Conservation (phyloP, 2,329 filamentous ascomycete species). For the Aschersonia sp. region DNA sequence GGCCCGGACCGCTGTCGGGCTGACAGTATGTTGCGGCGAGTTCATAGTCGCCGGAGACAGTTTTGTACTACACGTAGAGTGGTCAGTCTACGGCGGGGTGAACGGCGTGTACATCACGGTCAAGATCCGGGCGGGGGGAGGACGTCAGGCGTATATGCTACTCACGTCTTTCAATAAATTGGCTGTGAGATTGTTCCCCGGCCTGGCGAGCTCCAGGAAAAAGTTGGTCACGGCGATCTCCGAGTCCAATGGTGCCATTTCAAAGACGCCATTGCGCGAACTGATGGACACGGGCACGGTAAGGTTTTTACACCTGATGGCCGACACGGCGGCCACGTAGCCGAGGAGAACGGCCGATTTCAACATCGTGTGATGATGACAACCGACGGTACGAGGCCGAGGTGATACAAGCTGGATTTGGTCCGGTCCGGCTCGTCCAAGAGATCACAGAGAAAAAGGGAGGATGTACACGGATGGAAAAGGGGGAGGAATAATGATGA, state of each 20-base stretch:
- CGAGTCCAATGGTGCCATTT: conserved; percentile 27
- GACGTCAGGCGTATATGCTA: not conserved
- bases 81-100: too few species aligned
- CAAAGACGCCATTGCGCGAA: conserved; percentile 38
- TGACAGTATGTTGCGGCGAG: conserved; percentile 48
- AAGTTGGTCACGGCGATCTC: conserved; percentile 45
- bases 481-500: too few species aligned
- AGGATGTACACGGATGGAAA: too few species aligned
- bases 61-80: conserved; percentile 23
- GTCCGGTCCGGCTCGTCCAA: too few species aligned
- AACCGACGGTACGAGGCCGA: not conserved
- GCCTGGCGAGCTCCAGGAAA: conserved; percentile 30
- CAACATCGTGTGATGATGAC: too few species aligned
- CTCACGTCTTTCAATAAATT: conserved; percentile 28
- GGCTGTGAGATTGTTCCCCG: conserved; percentile 34
- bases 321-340: conserved; percentile 14
- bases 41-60: conserved; percentile 36
- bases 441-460: too few species aligned
- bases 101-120: too few species aligned
- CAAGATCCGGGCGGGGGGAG: not conserved
- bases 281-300: conserved; percentile 40
- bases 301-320: conserved; percentile 30
- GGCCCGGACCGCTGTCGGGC: conserved; percentile 29
- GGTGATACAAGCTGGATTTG: conserved; percentile 8
- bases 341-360: conserved; percentile 7